Percentiles rank a stretch among this genome's conserved stretches.
Conservation (phyloP, 768 basidiomycete genomes). For the Lactarius pseudohatsudake region DNA sequence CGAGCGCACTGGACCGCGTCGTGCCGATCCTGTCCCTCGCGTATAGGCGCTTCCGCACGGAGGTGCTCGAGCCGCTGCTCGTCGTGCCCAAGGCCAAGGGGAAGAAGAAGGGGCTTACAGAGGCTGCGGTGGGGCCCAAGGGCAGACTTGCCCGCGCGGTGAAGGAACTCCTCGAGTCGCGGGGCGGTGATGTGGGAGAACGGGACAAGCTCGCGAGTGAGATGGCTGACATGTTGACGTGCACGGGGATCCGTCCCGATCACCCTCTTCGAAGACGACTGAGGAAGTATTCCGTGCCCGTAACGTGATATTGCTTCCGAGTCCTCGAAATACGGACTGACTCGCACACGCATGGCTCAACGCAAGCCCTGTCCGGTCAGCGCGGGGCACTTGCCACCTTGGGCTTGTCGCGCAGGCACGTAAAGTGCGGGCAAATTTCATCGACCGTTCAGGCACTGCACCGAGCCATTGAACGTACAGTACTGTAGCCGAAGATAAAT, state of each 20-base stretch:
- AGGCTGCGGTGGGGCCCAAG: constrained; percentile 49
- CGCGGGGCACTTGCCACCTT: background rate
- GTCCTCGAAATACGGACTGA: background rate
- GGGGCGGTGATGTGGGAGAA: constrained; percentile 48
- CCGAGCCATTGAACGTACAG: background rate
- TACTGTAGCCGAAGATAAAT: background rate
- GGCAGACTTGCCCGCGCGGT: constrained; percentile 69
- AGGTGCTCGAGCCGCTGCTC: constrained; percentile 68
- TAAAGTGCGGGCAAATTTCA: background rate
- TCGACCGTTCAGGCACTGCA: constrained; percentile 4
- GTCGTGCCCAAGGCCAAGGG: constrained; percentile 57
- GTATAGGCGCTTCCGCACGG: constrained; percentile 67
- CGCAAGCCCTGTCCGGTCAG: background rate
- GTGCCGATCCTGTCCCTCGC: constrained; percentile 65
- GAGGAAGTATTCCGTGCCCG: constrained; percentile 48
- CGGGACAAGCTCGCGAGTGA: constrained; percentile 47
- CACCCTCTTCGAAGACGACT: constrained; percentile 70
- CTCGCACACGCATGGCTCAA: background rate
- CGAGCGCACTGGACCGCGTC: constrained; percentile 64
- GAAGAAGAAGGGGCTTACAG: constrained; percentile 48
- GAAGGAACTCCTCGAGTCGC: constrained; percentile 59
- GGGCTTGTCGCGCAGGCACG: background rate
- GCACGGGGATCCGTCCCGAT: constrained; percentile 57
- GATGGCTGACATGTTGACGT: constrained; percentile 50
- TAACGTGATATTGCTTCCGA: background rate